Evolutionary conservation across 2,329 filamentous ascomycete genomes (phyloP), one percentile per base, ranked within the genome.

Genomic region (Phaeosphaeria sp.): DNA sequence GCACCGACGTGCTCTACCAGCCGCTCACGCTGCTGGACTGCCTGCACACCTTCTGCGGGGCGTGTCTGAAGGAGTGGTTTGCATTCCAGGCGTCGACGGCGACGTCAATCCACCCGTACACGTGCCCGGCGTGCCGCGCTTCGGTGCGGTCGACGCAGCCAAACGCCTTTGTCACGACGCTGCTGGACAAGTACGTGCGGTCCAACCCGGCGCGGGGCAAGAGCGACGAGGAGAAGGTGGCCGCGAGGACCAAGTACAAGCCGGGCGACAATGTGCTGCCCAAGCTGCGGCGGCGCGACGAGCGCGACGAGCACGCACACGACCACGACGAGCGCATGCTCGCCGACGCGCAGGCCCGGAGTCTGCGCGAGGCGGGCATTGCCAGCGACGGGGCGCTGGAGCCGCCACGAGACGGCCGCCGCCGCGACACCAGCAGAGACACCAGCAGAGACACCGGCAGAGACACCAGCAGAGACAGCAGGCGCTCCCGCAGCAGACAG

Each of bases 1-100:
- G 95, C 83, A 96, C 94, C 68, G 95, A 98, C 78, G 86, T 97
- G 64, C 88, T 97, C 62, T 96, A 92, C 79, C 91, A 96, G 77
- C 93, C 93, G 33, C 85, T 96, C 63, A 96, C 93, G 25, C 87
- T 96, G 50, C 90, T 97, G 77, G 92, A 97, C 81, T 97, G 93
- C 75, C 86, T 97, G 46, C 93, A 97, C 79, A 97, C 94, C 46
- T 99, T 96, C 78, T 99, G 95, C 81, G 95, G 93, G 63, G 90
- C 91, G 41, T 99, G 95, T 74, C 78, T 98, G 58, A 97, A 96
- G 77, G 92, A 96, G 81, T 99, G 95, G 95, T 99, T 98, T 75
- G 82, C 83, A 62, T 95, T 88, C 78, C 92, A 97, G 76, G 88
- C 89, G 39, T 81, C 83, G 27, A 82, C 83, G 15, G 85, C 84